Evolutionary conservation across 768 basidiomycete species (phyloP).

Genomic region (Boletus reticulatus): DNA sequence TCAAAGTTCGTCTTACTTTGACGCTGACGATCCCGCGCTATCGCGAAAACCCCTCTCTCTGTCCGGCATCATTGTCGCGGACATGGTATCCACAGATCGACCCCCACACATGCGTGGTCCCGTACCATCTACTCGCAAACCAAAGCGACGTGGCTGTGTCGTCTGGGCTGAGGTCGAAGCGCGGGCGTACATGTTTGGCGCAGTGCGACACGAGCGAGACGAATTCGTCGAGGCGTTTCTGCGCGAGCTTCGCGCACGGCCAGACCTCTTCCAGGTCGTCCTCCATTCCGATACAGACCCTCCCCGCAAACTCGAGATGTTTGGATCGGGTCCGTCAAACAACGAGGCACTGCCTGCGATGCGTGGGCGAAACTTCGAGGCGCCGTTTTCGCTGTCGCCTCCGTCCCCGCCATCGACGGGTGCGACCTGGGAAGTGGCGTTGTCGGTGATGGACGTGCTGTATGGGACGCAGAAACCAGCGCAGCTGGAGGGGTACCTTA

Average conservation of each 20-base stretch:
- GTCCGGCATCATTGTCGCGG: slow-evolving; percentile 18
- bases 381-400: slow-evolving; percentile 3
- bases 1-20: not conserved
- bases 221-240: slow-evolving; percentile 27
- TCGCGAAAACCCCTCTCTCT: slow-evolving; percentile 23
- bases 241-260: slow-evolving; percentile 27
- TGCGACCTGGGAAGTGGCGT: slow-evolving; percentile 9
- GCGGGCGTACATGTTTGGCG: slow-evolving; percentile 32
- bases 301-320: not conserved
- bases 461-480: slow-evolving; percentile 8
- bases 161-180: slow-evolving; percentile 10
- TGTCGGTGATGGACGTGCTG: slow-evolving; percentile 21
- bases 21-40: not conserved
- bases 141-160: too few species aligned
- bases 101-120: not conserved
- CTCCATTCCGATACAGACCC: slow-evolving; percentile 24
- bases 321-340: slow-evolving; percentile 20
- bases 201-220: slow-evolving; percentile 28
- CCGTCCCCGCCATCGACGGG: not conserved
- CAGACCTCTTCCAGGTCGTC: slow-evolving; percentile 32
- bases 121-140: not conserved
- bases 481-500: slow-evolving; percentile 11
- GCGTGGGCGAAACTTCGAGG: slow-evolving; percentile 22
- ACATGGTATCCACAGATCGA: slow-evolving; percentile 11
- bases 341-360: slow-evolving; percentile 7